Base-by-base conservation (phyloP, 169 alveolate genomes). In the Plasmodium berghei region DNA sequence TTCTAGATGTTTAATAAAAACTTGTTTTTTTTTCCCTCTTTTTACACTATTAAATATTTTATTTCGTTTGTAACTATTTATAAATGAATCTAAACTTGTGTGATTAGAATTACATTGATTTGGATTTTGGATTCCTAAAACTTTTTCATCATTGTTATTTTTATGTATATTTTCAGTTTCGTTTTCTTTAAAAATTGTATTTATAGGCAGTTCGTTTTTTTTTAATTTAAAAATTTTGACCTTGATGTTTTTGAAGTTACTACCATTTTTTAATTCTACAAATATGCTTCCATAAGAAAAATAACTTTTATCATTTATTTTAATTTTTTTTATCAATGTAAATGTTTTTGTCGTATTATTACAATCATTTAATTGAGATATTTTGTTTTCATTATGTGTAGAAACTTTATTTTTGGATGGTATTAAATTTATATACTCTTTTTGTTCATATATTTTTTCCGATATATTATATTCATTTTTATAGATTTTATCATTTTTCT, bases 201-300 rank as follows among this genome's bases (percentile, higher is more conserved):
- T 34, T 34, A 34, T 34, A 24, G 28, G 40, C 2, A 54, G 18
- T 54, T 55, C 70, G 9, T 83, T 83, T 69, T 63, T 71, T 55
- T 71, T 48, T 0, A 70, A n/a, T 86, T 71, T 86, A 46, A 70
- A 0, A 26, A 86, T 59, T 70, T 86, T 86, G 14, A 72, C 69
- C n/a, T 20, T 42, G 54, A 86, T 46, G 24, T 71, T 12, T 71
- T 86, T 52, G 45, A 58, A 86, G 10, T 56, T 20, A 59, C 26
- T 54, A 24, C 34, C 40, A 46, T 86, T 86, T 54, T 71, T 61
- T 72, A 86, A 62, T 6, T 86, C 26, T 34, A 86, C 69, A 46
- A 59, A 86, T n/a, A 86, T 86, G 54, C 72, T 59, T 48, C 91
- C 91, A 61, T 42, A 58, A 0, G 87, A 58, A n/a, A 42, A 58